phyloP scores from a whole-genome alignment of 768 basidiomycete species.

The Filobasidium floriforme region DNA sequence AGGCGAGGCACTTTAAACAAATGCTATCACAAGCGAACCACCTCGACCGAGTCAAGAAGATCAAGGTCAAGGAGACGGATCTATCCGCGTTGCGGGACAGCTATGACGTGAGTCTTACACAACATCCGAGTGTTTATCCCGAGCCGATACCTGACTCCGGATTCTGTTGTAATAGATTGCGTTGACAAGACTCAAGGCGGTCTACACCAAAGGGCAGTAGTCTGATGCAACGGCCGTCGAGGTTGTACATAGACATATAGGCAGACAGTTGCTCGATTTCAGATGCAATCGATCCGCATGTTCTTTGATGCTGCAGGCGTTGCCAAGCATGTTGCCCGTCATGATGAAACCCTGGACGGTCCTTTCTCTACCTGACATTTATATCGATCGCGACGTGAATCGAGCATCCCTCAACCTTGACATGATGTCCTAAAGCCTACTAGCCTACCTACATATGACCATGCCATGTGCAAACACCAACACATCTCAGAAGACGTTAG shows the following conservation, averaged over 20 bases:
- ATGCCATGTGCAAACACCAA: too few species aligned
- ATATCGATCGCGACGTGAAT: too few species aligned
- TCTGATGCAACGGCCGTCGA: neutral
- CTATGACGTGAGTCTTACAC: constrained; percentile 58
- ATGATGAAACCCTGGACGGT: too few species aligned
- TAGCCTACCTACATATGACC: too few species aligned
- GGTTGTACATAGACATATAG: neutral
- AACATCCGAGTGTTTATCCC: too few species aligned
- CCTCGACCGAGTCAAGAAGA: constrained; percentile 59
- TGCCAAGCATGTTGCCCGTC: too few species aligned
- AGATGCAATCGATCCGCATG: neutral
- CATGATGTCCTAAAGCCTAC: too few species aligned
- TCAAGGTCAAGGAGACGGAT: constrained; percentile 60
- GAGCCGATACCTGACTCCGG: neutral
- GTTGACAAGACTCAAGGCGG: constrained; percentile 30
- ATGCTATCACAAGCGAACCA: constrained; percentile 70
- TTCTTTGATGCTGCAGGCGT: too few species aligned
- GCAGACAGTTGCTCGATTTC: neutral
- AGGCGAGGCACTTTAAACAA: constrained; percentile 73
- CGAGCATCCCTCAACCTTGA: too few species aligned
- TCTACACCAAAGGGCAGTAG: constrained; percentile 24
- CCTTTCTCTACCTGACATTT: too few species aligned
- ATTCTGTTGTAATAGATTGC: constrained; percentile 28
- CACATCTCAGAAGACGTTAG: too few species aligned
- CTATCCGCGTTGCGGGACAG: constrained; percentile 52